phyloP scores from a whole-genome alignment of 2,329 filamentous ascomycete genomes.

The Colletotrichum lupini region DNA sequence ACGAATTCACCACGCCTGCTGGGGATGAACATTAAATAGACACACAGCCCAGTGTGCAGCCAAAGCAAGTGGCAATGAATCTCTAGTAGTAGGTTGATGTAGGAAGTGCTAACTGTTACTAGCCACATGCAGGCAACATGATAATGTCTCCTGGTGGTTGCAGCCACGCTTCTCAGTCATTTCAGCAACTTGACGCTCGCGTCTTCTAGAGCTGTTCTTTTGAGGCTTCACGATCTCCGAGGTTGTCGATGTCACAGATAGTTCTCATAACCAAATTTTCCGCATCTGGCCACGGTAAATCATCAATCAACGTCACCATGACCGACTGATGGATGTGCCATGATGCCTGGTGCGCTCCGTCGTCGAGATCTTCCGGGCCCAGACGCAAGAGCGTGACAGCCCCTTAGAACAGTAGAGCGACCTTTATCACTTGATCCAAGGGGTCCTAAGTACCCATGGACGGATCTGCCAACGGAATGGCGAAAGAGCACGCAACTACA shows the following conservation, averaged over 20 bases:
- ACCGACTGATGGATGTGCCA: not conserved
- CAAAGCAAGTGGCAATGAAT: no score
- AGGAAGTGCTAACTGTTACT: no score
- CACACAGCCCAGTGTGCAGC: no score
- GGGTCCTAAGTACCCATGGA: not conserved
- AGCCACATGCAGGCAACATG: no score
- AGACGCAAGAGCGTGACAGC: not conserved
- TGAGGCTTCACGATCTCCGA: not conserved
- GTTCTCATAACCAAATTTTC: not conserved
- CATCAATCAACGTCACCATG: not conserved
- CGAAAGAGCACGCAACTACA: not conserved
- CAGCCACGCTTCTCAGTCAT: no score
- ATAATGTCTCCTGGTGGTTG: no score
- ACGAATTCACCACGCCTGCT: no score
- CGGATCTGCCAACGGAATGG: not conserved
- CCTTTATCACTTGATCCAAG: not conserved
- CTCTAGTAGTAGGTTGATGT: no score
- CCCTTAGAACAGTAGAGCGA: not conserved
- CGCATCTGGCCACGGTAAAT: not conserved
- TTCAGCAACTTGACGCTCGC: no score
- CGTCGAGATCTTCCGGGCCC: not conserved
- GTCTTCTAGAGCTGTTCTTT: not conserved
- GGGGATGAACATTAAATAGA: no score
- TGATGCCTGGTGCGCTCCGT: not conserved
- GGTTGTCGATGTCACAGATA: not conserved